These are phyloP conservation scores for Pilobolus umbonatus DNA, from an alignment of 192 early-diverging fungal genomes.

Conservation along the genomic window DNA sequence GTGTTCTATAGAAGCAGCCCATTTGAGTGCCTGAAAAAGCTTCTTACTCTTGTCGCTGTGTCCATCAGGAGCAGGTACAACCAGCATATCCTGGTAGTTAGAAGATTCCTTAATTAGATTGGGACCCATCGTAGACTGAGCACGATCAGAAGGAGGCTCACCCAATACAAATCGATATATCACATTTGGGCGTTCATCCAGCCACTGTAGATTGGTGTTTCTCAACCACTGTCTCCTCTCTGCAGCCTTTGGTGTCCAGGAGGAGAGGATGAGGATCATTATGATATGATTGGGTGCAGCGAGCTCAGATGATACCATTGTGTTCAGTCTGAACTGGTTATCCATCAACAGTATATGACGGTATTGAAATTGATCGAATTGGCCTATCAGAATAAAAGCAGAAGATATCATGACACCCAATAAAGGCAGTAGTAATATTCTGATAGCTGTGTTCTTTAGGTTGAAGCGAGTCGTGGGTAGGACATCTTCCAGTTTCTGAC, in stretches of 20 bases:
- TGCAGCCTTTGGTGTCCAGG: slow-evolving; percentile 43
- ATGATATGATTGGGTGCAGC: slow-evolving; percentile 28
- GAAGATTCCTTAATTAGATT: slow-evolving; percentile 41
- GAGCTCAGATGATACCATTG: not conserved
- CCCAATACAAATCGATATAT: slow-evolving; percentile 52
- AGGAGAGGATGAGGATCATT: slow-evolving; percentile 47
- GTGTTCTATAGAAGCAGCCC: slow-evolving; percentile 42
- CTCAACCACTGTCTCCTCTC: slow-evolving; percentile 40
- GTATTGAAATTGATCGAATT: slow-evolving; percentile 41
- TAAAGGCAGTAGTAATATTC: slow-evolving; percentile 42
- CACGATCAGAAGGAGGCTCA: slow-evolving; percentile 38
- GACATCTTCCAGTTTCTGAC: slow-evolving; percentile 25
- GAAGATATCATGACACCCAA: slow-evolving; percentile 45
- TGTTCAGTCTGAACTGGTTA: slow-evolving; percentile 23
- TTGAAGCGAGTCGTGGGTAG: slow-evolving; percentile 28
- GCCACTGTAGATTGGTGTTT: slow-evolving; percentile 38
- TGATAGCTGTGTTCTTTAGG: slow-evolving; percentile 31
- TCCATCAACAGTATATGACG: slow-evolving; percentile 29
- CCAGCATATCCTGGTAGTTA: slow-evolving; percentile 43
- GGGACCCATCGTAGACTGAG: slow-evolving; percentile 35
- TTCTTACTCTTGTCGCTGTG: slow-evolving; percentile 47
- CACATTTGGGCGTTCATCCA: slow-evolving; percentile 34
- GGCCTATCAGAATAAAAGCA: slow-evolving; percentile 37
- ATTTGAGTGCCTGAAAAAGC: slow-evolving; percentile 47
- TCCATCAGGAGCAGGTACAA: slow-evolving; percentile 48